phyloP scores from a whole-genome alignment of 495 filamentous ascomycete genomes.

The Thermochaetoides thermophila region DNA sequence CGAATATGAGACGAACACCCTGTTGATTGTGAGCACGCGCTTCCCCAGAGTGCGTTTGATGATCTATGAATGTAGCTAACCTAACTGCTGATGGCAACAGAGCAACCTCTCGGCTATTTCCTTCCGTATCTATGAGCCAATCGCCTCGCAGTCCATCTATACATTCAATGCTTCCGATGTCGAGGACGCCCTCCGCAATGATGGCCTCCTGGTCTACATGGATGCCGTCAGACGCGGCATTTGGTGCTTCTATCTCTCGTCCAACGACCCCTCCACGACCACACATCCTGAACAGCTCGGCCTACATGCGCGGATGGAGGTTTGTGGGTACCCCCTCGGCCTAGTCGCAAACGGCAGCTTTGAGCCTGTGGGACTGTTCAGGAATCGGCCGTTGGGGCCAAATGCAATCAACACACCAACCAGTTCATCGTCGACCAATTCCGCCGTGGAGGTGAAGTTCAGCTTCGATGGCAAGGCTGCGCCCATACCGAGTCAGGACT shows the following conservation, averaged over 20 bases:
- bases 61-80: neutral
- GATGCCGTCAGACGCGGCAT: slow-evolving; percentile 32
- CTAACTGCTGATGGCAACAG: slow-evolving; percentile 16
- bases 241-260: slow-evolving; percentile 34
- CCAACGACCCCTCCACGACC: slow-evolving; percentile 16
- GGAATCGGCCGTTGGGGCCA: slow-evolving; percentile 19
- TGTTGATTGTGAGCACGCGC: slow-evolving; percentile 37
- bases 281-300: slow-evolving; percentile 13
- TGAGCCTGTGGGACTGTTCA: slow-evolving; percentile 30
- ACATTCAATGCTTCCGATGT: slow-evolving; percentile 27
- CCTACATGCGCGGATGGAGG: slow-evolving; percentile 22
- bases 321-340: slow-evolving; percentile 24
- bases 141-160: slow-evolving; percentile 23
- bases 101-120: slow-evolving; percentile 32
- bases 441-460: slow-evolving; percentile 24
- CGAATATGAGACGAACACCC: slow-evolving; percentile 38
- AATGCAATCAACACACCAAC: slow-evolving; percentile 31
- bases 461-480: slow-evolving; percentile 20
- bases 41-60: no score
- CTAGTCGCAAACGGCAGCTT: slow-evolving; percentile 30
- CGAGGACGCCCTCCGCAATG: slow-evolving; percentile 31
- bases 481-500: slow-evolving; percentile 7
- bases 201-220: slow-evolving; percentile 35
- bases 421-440: slow-evolving; percentile 33
- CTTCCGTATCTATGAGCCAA: slow-evolving; percentile 34